Base-by-base conservation (phyloP, 441 rosid species). In the Euphorbia celastroides region DNA sequence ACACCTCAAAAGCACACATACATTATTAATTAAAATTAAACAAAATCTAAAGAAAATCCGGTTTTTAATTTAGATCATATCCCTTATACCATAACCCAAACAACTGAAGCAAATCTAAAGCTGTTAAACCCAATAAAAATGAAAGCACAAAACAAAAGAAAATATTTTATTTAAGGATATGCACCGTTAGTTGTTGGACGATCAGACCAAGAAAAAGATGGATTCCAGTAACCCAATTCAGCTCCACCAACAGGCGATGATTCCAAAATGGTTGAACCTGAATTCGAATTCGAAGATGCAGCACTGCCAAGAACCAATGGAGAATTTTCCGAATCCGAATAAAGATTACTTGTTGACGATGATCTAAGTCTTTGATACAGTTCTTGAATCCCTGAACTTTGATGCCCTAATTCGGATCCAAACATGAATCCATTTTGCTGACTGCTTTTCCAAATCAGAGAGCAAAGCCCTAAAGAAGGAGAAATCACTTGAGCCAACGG, bases 111-210 rank as follows among this genome's bases (percentile, higher is more conserved):
- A 27, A 72, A 76, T 48, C 52, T 23, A 70, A 50, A 31, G 56
- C 32, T 32, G 44, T 23, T 20, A 14, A n/a, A 65, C 2, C n/a
- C 28, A 32, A 14, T 17, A 3, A 58, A 26, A 38, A 69, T 41
- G 27, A 71, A 42, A 57, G 30, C 22, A 13, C 60, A 52, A 50
- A n/a, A 36, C 23, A 27, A 63, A 61, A 66, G n/a, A 38, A 13
- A 66, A 46, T 20, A n/a, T 42, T 56, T 30, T 42, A 16, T 64
- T 80, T 30, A 83, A 72, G 80, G 90, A 68, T 78, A 83, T 77
- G 87, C 82, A 78, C 83, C 89, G 66, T 82, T 85, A 34, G 83
- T 67, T 57, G 88, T 78, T 20, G 86, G 83, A 69, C 84, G 90
- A 81, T 84, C 88, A 28, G 86, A 77, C 88, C 89, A 81, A 20